Base-by-base conservation (phyloP, 2,329 filamentous ascomycete species). In the Venturia pyrina region DNA sequence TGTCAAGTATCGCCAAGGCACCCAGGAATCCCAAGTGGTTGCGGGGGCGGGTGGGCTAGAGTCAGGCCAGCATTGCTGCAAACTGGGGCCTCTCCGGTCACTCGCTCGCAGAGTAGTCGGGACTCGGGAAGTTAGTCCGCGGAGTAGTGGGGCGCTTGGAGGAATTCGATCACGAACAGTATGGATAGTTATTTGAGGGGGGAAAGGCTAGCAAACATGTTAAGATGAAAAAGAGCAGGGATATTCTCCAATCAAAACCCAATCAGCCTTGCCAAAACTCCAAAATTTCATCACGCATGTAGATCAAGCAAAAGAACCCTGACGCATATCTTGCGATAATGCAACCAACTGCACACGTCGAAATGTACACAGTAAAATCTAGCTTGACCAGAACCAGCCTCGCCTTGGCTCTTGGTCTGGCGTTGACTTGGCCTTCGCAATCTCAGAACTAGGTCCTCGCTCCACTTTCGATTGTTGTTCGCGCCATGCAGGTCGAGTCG, bases 361-460 rank as follows among this genome's bases (percentile, higher is more conserved):
- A 28, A 28, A 28, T 28, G 28, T 4, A 43, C 21, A 7, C 28
- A 37, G 34, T 37, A 40, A 10, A 21, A 7, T 21, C 63, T n/a
- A 66, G 17, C 48, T 66, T 66, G 81, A 80, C 68, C 73, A 74
- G 64, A 74, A 74, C 73, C 73, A 74, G 53, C 73, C 72, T 40
- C 66, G 64, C 17, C 28, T 65, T 60, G 41, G 8, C 44, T 34
- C 34, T 24, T 56, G 37, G 34, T 53, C 44, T 34, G 24, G 24
- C 28, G 44, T 40, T 50, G 43, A 3, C 5, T 50, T 40, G 15
- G 28, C 3, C n/a, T 32, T 32, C 11, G 24, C 21, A 19, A 32
- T 40, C 6, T 41, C 34, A 13, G 44, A 48, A n/a, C 8, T n/a
- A 5, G 24, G 61, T 44, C n/a, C 44, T 63, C n/a, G 34, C 61